A percentile compares a stretch with the other conserved stretches of the same genome.
phyloP scores from a whole-genome alignment of 2,329 filamentous ascomycete species.

The Beauveria rudraprayagi region DNA sequence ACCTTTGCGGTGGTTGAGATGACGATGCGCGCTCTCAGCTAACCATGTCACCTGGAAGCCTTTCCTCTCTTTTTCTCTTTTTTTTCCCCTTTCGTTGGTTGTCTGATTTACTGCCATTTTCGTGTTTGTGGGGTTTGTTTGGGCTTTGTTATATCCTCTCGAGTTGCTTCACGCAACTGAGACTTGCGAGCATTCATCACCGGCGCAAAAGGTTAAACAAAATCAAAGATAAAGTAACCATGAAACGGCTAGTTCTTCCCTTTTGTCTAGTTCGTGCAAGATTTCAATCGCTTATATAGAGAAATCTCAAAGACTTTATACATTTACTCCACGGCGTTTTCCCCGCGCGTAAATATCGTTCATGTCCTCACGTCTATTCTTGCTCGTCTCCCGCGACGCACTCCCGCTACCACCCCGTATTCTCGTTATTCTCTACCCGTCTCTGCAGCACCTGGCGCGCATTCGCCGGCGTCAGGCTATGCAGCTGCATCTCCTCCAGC shows the following conservation, averaged over 20 bases:
- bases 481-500: constrained; percentile 54
- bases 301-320: neutral
- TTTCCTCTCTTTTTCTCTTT: neutral
- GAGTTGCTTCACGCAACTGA: neutral
- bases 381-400: neutral
- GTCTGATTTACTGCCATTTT: neutral
- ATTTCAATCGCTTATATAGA: neutral
- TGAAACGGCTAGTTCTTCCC: neutral
- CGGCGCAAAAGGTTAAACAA: constrained; percentile 1
- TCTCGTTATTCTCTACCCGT: constrained; percentile 54
- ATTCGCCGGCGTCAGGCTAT: constrained; percentile 52
- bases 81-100: neutral
- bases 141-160: neutral
- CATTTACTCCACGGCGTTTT: neutral
- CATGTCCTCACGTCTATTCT: neutral
- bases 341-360: neutral
- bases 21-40: constrained; percentile 54
- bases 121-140: neutral
- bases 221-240: neutral
- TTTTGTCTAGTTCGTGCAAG: neutral
- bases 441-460: constrained; percentile 59
- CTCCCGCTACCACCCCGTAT: constrained; percentile 26
- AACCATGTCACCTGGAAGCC: neutral
- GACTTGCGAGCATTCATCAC: constrained; percentile 7
- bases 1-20: constrained; percentile 82